Conservation (phyloP, 441 rosid genomes). For the Erodium chrysanthum region DNA sequence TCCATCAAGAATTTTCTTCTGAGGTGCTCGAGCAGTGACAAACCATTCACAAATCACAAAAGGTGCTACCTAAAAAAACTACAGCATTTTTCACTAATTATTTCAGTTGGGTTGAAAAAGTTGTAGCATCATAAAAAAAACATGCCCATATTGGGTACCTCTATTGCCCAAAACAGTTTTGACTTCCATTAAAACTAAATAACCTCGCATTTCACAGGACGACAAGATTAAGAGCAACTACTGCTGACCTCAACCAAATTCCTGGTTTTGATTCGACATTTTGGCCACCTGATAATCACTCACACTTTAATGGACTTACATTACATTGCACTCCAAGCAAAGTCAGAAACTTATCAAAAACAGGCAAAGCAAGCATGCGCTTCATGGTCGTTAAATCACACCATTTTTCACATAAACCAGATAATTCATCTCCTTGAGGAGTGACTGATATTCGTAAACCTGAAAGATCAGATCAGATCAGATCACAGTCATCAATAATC, state of each 20-base stretch:
- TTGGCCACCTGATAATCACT: background rate
- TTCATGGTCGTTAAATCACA: too few species aligned
- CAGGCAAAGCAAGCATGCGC: too few species aligned
- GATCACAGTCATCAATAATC: background rate
- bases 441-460: too few species aligned
- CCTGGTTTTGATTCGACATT: background rate
- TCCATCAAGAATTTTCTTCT: too few species aligned
- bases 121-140: background rate
- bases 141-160: background rate
- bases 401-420: too few species aligned
- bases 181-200: background rate
- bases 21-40: too few species aligned
- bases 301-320: background rate
- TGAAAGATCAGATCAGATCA: too few species aligned
- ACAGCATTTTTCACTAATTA: background rate
- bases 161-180: background rate
- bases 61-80: too few species aligned
- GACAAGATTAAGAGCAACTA: background rate
- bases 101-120: background rate
- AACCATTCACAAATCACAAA: too few species aligned
- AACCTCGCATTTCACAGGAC: background rate
- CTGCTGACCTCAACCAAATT: background rate
- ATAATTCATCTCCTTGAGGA: too few species aligned
- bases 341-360: background rate
- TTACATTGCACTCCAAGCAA: background rate